phyloP scores from a whole-genome alignment of 352 stramenopile species.

The Globisporangium orthogonon region DNA sequence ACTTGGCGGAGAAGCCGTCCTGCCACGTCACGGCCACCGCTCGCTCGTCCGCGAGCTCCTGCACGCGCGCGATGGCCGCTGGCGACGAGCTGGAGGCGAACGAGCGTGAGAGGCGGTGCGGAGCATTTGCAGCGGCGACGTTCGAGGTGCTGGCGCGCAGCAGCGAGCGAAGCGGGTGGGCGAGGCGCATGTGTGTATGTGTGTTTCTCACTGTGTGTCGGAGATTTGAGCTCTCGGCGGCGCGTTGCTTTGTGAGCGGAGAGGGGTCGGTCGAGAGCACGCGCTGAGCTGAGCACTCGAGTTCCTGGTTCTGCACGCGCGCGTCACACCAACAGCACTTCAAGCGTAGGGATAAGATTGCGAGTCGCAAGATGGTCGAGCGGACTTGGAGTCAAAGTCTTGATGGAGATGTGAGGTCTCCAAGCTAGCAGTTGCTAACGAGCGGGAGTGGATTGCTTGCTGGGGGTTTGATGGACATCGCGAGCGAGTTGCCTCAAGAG shows the following conservation, averaged over 20 bases:
- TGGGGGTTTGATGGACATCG: no score
- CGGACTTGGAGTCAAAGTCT: not conserved
- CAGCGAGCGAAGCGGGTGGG: slow-evolving; percentile 8
- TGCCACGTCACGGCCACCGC: slow-evolving; percentile 68
- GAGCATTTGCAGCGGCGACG: not conserved
- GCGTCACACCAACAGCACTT: slow-evolving; percentile 8
- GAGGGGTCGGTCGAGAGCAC: not conserved
- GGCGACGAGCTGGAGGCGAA: not conserved
- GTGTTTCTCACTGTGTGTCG: no score
- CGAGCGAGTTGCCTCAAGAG: no score
- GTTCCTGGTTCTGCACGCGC: slow-evolving; percentile 12
- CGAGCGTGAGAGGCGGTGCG: slow-evolving; percentile 1
- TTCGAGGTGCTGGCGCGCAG: not conserved
- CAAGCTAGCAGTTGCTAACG: no score
- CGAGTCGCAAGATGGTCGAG: not conserved
- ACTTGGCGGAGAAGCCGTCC: slow-evolving; percentile 69
- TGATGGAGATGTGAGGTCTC: no score
- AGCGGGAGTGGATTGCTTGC: no score
- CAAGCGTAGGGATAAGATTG: not conserved
- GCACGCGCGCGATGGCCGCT: slow-evolving; percentile 27
- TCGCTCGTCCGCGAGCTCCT: slow-evolving; percentile 39
- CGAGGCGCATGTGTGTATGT: slow-evolving; percentile 7
- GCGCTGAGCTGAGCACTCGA: not conserved
- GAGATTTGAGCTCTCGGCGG: slow-evolving; percentile 1
- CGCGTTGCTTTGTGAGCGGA: slow-evolving; percentile 9